These are phyloP conservation scores for Raffaelea deltoideospora DNA, from an alignment of 2,329 filamentous ascomycete genomes.

Conservation along the genomic window DNA sequence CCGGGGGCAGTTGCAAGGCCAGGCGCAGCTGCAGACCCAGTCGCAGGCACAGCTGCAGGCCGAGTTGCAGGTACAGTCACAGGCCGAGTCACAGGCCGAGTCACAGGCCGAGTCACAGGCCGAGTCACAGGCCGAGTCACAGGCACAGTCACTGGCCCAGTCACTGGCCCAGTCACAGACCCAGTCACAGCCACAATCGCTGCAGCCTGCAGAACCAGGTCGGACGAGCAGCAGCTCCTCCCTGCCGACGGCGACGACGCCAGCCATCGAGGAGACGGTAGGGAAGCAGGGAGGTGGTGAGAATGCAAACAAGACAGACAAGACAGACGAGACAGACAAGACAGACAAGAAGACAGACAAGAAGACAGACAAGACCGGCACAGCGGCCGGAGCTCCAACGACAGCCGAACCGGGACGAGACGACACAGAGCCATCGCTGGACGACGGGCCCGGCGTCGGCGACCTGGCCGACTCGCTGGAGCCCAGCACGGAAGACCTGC, in stretches of 20 bases:
- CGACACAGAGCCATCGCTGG: conserved; percentile 56
- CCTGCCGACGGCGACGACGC: conserved; percentile 15
- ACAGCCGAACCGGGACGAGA: no score
- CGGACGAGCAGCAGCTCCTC: background rate
- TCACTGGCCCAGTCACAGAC: background rate
- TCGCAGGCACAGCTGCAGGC: background rate
- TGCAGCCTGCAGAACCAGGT: conserved; percentile 8
- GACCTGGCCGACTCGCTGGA: conserved; percentile 49
- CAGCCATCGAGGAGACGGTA: background rate
- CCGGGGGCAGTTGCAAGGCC: no score
- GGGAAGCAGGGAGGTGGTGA: no score
- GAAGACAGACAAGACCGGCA: conserved; percentile 36
- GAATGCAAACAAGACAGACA: conserved; percentile 23
- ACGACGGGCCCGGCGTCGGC: conserved; percentile 50
- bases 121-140: background rate
- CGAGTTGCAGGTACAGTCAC: no score
- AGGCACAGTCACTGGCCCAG: background rate
- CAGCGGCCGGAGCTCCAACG: no score
- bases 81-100: background rate
- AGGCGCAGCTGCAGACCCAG: conserved; percentile 1
- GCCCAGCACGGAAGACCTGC: conserved; percentile 40
- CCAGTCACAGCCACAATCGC: conserved; percentile 12
- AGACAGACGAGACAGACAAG: conserved; percentile 19
- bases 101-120: conserved; percentile 13
- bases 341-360: background rate